Conservation (phyloP, 345 rosid species). For the Clausena lansium region DNA sequence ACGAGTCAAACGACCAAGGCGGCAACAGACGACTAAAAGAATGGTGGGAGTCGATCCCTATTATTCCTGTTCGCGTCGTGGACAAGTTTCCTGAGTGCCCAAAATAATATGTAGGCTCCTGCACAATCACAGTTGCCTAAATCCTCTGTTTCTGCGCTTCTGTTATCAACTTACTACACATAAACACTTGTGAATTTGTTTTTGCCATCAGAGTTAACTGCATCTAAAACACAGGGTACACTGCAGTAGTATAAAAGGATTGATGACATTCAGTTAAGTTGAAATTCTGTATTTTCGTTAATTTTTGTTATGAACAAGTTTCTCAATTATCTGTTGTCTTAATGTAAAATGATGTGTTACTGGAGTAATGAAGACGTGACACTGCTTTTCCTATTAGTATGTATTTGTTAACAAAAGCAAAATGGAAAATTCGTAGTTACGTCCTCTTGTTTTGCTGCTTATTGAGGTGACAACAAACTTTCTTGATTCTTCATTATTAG, state of each 20-base stretch:
- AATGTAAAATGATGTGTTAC: not conserved
- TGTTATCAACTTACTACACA: not conserved
- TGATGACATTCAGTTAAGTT: too few relatives aligned
- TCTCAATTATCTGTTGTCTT: not conserved
- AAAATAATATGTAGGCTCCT: not conserved
- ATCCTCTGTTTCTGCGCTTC: not conserved
- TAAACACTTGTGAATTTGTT: not conserved
- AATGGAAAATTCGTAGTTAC: not conserved
- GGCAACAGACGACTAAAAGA: conserved; percentile 64
- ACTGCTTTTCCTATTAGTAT: not conserved
- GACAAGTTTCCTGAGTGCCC: conserved; percentile 17
- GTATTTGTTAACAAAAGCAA: not conserved
- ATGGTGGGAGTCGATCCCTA: conserved; percentile 96
- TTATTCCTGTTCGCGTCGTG: conserved; percentile 53
- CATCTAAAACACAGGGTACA: rapidly evolving
- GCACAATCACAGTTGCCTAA: not conserved
- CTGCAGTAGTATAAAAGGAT: not conserved
- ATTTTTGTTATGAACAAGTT: not conserved
- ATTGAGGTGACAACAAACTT: too few relatives aligned
- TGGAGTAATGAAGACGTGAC: not conserved
- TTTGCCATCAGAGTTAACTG: not conserved
- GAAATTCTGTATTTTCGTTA: not conserved
- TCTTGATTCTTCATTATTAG: too few relatives aligned
- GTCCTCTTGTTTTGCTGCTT: too few relatives aligned
- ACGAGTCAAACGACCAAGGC: conserved; percentile 23